Conservation (phyloP, 2,329 filamentous ascomycete genomes). For the Neonectria faginata region DNA sequence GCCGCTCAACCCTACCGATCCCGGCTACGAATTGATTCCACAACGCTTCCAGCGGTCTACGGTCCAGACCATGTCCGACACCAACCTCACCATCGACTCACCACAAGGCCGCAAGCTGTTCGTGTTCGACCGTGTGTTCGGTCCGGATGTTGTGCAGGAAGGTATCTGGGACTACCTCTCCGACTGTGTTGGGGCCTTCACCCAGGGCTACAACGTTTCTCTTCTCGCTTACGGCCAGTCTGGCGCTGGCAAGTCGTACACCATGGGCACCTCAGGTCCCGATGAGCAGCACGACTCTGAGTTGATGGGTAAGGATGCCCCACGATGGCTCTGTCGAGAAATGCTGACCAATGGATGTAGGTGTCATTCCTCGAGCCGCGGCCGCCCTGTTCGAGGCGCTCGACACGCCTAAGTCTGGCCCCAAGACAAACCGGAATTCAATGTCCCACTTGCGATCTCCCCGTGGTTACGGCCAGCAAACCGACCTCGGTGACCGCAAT, state of each 20-base stretch:
- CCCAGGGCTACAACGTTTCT: slow-evolving; percentile 98
- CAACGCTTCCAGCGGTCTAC: slow-evolving; percentile 94
- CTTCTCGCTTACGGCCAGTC: slow-evolving; percentile 97
- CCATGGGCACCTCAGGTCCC: slow-evolving; percentile 96
- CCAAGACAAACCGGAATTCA: slow-evolving; percentile 68
- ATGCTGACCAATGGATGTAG: slow-evolving; percentile 57
- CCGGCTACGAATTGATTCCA: slow-evolving; percentile 93
- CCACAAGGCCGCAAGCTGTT: slow-evolving; percentile 95
- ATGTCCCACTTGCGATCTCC: slow-evolving; percentile 85
- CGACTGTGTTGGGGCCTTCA: slow-evolving; percentile 89
- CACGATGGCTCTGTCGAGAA: neutral
- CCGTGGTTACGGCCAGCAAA: slow-evolving; percentile 69
- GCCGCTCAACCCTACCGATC: slow-evolving; percentile 83
- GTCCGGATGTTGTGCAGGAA: slow-evolving; percentile 83
- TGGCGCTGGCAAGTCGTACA: slow-evolving; percentile 97
- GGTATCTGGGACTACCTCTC: slow-evolving; percentile 94
- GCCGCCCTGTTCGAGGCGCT: slow-evolving; percentile 89
- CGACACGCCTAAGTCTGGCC: slow-evolving; percentile 64
- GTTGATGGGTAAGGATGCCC: slow-evolving; percentile 76
- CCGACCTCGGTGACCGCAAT: slow-evolving; percentile 73
- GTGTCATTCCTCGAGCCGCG: slow-evolving; percentile 94
- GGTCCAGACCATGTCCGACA: slow-evolving; percentile 88
- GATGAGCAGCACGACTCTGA: slow-evolving; percentile 77
- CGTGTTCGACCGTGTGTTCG: slow-evolving; percentile 95
- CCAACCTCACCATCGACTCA: slow-evolving; percentile 88